A percentile compares a stretch with the other conserved stretches of the same genome.
Conservation (phyloP, 352 stramenopile genomes). For the Phytophthora pini region DNA sequence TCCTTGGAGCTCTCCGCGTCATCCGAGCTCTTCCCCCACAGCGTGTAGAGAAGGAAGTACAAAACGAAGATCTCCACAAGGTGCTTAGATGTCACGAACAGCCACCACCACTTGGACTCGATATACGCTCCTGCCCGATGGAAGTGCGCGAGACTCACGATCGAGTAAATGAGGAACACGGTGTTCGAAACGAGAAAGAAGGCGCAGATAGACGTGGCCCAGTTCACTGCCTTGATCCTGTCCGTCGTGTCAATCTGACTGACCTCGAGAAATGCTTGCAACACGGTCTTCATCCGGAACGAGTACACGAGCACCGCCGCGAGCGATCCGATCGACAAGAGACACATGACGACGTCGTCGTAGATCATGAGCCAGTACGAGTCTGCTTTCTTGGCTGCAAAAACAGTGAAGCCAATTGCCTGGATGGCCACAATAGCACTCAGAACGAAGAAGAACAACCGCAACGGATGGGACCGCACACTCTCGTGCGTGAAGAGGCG, state of each 20-base stretch:
- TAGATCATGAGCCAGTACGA: constrained; percentile 96
- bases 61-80: constrained; percentile 93
- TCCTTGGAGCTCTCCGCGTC: constrained; percentile 70
- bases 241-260: constrained; percentile 97
- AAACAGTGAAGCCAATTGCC: constrained; percentile 88
- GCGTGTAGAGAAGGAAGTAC: constrained; percentile 95
- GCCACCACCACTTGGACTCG: constrained; percentile 90
- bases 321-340: constrained; percentile 90
- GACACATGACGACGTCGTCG: constrained; percentile 87
- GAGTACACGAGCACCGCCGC: constrained; percentile 95
- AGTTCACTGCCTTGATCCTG: constrained; percentile 95
- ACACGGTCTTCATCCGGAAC: constrained; percentile 95
- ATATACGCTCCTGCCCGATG: constrained; percentile 89
- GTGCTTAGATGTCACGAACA: constrained; percentile 95
- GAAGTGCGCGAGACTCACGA: constrained; percentile 89
- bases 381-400: constrained; percentile 84
- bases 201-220: constrained; percentile 95
- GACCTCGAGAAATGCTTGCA: constrained; percentile 95
- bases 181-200: constrained; percentile 95
- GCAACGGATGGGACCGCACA: constrained; percentile 84
- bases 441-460: constrained; percentile 89
- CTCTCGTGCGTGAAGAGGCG: constrained; percentile 85
- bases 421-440: constrained; percentile 75
- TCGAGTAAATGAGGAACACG: constrained; percentile 87
- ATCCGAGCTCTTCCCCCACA: constrained; percentile 85